These are phyloP conservation scores for Artemisia tridentata DNA, from an alignment of 129 eudicot genomes.

Conservation along the genomic window DNA sequence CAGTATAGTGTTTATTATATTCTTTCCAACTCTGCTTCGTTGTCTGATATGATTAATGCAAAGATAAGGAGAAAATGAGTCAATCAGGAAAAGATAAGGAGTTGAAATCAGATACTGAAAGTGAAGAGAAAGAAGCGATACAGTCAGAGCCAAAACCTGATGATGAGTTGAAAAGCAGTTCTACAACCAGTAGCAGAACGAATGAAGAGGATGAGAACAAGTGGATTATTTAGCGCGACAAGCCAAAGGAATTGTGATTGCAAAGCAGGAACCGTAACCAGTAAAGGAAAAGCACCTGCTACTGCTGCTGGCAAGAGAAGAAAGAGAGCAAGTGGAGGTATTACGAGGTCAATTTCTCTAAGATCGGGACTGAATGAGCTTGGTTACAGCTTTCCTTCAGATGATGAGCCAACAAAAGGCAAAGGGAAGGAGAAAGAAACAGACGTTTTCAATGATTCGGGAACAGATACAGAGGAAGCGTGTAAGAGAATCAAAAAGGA, in stretches of 20 bases:
- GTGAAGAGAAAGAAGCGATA: no score
- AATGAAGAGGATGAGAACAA: slow-evolving; percentile 13
- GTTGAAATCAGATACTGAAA: no score
- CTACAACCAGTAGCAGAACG: not conserved
- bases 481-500: slow-evolving; percentile 15
- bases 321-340: slow-evolving; percentile 2
- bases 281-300: not conserved
- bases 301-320: slow-evolving; percentile 10
- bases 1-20: no score
- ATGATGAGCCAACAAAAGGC: not conserved
- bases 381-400: slow-evolving; percentile 11
- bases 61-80: no score
- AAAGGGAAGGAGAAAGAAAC: slow-evolving; percentile 10
- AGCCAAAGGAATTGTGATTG: slow-evolving; percentile 25
- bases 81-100: no score
- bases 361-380: slow-evolving; percentile 6
- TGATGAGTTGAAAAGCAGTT: not conserved
- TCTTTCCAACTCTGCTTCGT: no score
- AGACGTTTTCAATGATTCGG: slow-evolving; percentile 8
- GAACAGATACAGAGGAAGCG: slow-evolving; percentile 11
- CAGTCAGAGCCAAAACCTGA: not conserved
- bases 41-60: no score
- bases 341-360: slow-evolving; percentile 5
- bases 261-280: not conserved
- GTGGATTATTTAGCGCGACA: slow-evolving; percentile 7